A percentile compares a stretch with the other conserved stretches of the same genome.
phyloP scores from a whole-genome alignment of 1,284 basidiomycete species.

The Rhodotorula sp. region DNA sequence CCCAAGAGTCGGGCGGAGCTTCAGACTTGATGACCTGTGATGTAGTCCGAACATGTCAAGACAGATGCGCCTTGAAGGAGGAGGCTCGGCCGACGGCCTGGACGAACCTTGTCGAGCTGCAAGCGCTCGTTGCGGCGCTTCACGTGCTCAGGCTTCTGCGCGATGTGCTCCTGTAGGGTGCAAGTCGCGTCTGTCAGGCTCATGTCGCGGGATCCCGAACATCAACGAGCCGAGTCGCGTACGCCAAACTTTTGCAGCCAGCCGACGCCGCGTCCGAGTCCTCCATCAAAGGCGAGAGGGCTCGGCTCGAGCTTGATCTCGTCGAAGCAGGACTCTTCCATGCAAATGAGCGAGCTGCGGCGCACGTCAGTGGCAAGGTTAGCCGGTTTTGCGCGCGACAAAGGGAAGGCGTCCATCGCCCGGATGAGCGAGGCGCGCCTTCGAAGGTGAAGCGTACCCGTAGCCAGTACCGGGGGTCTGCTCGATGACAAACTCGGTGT shows the following conservation, averaged over 20 bases:
- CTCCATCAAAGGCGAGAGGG: constrained; percentile 3
- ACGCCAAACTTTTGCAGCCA: not conserved
- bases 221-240: not conserved
- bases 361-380: not conserved
- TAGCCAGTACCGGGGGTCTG: not conserved
- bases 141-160: not conserved
- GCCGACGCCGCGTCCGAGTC: constrained; percentile 17
- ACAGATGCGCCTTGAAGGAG: not conserved
- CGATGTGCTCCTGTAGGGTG: constrained; percentile 14
- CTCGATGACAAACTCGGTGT: constrained; percentile 13
- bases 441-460: constrained; percentile 2
- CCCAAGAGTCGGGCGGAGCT: constrained; percentile 3
- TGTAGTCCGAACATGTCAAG: not conserved
- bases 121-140: constrained; percentile 8
- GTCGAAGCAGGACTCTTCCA: constrained; percentile 20
- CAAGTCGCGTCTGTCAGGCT: not conserved
- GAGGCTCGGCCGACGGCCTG: too few relatives aligned
- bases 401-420: too few relatives aligned
- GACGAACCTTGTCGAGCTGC: not conserved
- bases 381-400: not conserved
- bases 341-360: constrained; percentile 14
- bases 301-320: constrained; percentile 13
- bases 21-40: constrained; percentile 13
- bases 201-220: too few relatives aligned
- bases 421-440: not conserved